These are phyloP conservation scores for Actinomortierella wolfii DNA, from an alignment of 371 early-diverging fungal species.

Conservation along the genomic window DNA sequence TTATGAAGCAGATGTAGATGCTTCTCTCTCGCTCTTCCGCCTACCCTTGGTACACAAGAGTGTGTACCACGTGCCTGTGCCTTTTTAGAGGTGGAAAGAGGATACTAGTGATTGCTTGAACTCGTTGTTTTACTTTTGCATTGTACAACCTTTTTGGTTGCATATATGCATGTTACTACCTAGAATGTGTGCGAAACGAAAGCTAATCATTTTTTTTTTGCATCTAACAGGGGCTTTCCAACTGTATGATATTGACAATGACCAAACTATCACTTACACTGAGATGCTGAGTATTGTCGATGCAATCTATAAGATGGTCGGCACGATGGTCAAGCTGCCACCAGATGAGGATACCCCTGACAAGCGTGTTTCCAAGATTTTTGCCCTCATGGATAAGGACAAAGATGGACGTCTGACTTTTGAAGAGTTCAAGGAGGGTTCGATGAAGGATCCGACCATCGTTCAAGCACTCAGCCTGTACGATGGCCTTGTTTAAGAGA, in stretches of 20 bases:
- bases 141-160: too few species aligned
- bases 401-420: constrained; percentile 77
- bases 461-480: constrained; percentile 88
- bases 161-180: too few species aligned
- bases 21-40: too few species aligned
- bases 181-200: too few species aligned
- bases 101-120: not conserved
- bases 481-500: constrained; percentile 78
- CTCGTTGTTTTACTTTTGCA: not conserved
- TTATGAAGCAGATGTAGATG: too few species aligned
- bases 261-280: constrained; percentile 84
- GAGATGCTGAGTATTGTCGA: constrained; percentile 93
- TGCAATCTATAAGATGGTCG: constrained; percentile 95
- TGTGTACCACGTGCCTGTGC: not conserved
- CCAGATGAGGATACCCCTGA: constrained; percentile 92
- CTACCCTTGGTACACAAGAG: too few species aligned
- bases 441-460: constrained; percentile 87
- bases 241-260: constrained; percentile 92
- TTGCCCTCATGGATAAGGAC: constrained; percentile 88
- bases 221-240: constrained; percentile 57
- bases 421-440: constrained; percentile 90
- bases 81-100: not conserved
- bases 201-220: constrained; percentile 3
- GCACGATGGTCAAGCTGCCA: constrained; percentile 88
- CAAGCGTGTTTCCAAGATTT: constrained; percentile 90